Evolutionary conservation across 2,329 filamentous ascomycete genomes (phyloP).

Genomic region (Colletotrichum brevisporum): DNA sequence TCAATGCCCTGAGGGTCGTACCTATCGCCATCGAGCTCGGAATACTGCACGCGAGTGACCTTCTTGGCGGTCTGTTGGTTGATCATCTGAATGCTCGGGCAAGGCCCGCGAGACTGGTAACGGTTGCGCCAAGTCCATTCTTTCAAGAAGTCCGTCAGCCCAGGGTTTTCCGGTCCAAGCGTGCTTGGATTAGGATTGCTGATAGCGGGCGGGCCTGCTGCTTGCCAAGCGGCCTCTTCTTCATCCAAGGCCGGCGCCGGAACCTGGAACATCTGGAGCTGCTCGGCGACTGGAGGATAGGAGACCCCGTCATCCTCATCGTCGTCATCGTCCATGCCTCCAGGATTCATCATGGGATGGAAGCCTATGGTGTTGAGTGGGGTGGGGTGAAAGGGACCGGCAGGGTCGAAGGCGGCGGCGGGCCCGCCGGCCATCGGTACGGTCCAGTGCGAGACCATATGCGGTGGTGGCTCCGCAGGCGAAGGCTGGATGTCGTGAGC

Average conservation of each 20-base stretch:
- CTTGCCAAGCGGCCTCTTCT: constrained; percentile 34
- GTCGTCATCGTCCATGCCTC: constrained; percentile 30
- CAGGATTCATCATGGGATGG: constrained; percentile 35
- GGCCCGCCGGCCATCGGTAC: constrained; percentile 13
- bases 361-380: constrained; percentile 35
- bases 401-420: constrained; percentile 17
- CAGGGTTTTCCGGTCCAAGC: constrained; percentile 65
- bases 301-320: constrained; percentile 23
- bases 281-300: constrained; percentile 25
- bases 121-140: constrained; percentile 58
- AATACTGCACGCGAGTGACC: constrained; percentile 47
- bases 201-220: constrained; percentile 27
- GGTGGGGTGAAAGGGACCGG: constrained; percentile 28
- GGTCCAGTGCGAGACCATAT: constrained; percentile 32
- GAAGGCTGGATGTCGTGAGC: constrained; percentile 6
- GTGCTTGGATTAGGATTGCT: constrained; percentile 49
- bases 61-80: constrained; percentile 47
- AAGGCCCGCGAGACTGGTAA: constrained; percentile 37
- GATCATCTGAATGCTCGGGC: constrained; percentile 51
- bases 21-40: constrained; percentile 67
- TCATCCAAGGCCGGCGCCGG: constrained; percentile 22
- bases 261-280: constrained; percentile 29
- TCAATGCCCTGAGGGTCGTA: constrained; percentile 73
- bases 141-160: constrained; percentile 64
- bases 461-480: constrained; percentile 24